A percentile compares a stretch with the other conserved stretches of the same genome.
phyloP scores from a whole-genome alignment of 1,284 basidiomycete genomes.

The Ceratobasidium sp. region DNA sequence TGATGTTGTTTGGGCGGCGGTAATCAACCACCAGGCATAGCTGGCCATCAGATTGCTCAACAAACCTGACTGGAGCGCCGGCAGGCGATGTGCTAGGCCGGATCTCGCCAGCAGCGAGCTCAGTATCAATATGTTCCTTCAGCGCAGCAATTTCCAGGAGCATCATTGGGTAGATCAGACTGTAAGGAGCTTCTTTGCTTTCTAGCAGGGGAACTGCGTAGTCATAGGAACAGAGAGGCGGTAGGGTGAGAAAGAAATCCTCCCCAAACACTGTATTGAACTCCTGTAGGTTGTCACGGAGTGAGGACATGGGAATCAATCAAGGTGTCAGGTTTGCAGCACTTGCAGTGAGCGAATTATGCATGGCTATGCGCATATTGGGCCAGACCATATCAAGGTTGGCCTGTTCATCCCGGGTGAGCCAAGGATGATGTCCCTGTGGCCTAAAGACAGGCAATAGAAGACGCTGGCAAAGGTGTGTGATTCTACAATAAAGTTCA shows the following conservation, averaged over 20 bases:
- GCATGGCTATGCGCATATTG: background rate
- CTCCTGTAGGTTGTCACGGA: background rate
- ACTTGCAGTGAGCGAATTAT: background rate
- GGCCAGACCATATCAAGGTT: background rate
- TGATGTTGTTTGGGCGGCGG: too few species aligned
- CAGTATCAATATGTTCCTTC: background rate
- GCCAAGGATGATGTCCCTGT: slow-evolving; percentile 7
- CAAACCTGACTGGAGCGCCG: too few species aligned
- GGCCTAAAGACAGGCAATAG: background rate
- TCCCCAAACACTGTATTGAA: too few species aligned
- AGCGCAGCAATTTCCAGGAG: too few species aligned
- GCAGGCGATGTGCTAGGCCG: background rate
- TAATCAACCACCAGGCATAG: too few species aligned
- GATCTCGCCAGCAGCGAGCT: background rate
- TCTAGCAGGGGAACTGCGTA: background rate
- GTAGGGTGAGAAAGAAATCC: background rate
- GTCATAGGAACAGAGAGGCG: background rate
- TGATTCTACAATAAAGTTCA: background rate
- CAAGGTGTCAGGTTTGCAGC: background rate
- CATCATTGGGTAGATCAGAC: background rate
- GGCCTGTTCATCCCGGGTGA: background rate
- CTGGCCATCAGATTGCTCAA: too few species aligned
- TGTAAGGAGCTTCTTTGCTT: background rate
- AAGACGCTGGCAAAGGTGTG: background rate
- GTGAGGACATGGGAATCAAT: background rate